Evolutionary conservation across 202 grass and related monocot genomes (phyloP), one percentile per base, ranked within the genome.

Genomic region (Elaeis oleifera): DNA sequence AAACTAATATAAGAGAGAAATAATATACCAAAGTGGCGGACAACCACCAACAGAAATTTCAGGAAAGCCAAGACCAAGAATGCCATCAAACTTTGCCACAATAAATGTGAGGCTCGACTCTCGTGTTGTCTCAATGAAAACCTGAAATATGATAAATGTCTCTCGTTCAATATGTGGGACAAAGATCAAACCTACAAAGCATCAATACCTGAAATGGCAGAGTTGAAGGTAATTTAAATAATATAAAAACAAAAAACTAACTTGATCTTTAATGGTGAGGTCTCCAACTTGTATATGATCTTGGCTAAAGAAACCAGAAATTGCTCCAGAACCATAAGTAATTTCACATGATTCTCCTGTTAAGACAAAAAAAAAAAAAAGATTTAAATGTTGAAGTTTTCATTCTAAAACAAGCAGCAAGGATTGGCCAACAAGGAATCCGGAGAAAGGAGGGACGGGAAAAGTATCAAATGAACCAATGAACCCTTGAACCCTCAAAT

Each of bases 301-400:
- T 67, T 90, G 74, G 57, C 91, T 96, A 81, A 96, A 96, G 79
- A 96, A 96, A 20, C 91, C 91, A 69, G 84, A 80, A 60, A 96
- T 91, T 60, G 84, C 69, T 9, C 91, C 91, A 23, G 91, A 96
- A 74, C 87, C 91, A 59, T 96, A 96, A 58, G 81, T 81, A 68
- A 96, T 96, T 64, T 81, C 83, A 48, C 91, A 96, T 58, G 78
- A 79, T 66, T 96, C 77, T 65, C 91, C 91, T 96, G 76, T 51
- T 54, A 51, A 50, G 44, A 18, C 21, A 29, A 18, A 53, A 18
- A 0, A 53, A 32, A 44, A 8, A 3, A 16, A 56, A 39, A 4
- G 24, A 31, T 13, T 44, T 44, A 16, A 26, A 39, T 24, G 23
- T 24, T 32, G n/a, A 70, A 23, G 54, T 69, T 49, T 50, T 61